phyloP scores from a whole-genome alignment of 2,329 filamentous ascomycete species.

The Cladophialophora immunda region DNA sequence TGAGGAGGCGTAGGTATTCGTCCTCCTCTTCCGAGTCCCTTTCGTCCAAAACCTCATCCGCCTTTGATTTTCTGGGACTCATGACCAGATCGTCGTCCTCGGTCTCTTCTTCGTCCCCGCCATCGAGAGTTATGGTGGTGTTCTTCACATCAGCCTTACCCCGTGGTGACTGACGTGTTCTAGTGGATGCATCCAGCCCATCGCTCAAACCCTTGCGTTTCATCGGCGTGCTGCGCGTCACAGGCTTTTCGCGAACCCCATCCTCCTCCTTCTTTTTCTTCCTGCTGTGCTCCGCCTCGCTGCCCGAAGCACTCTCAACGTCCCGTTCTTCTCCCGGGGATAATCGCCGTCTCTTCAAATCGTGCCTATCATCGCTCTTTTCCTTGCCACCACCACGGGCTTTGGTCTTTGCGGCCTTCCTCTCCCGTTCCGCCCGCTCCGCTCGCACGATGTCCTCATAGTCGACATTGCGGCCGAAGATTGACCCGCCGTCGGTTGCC shows the following conservation, averaged over 20 bases:
- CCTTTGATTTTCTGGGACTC: conserved; percentile 6
- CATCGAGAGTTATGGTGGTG: conserved; percentile 19
- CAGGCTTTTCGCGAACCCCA: conserved; percentile 16
- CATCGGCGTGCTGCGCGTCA: conserved; percentile 32
- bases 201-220: conserved; percentile 18
- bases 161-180: conserved; percentile 6
- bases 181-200: conserved; percentile 17
- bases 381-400: conserved; percentile 41
- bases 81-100: conserved; percentile 33
- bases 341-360: conserved; percentile 46
- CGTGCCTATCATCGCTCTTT: conserved; percentile 39
- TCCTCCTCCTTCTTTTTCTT: conserved; percentile 5
- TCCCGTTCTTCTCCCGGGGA: conserved; percentile 26
- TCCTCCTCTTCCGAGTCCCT: conserved; percentile 43
- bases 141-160: neutral
- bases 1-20: conserved; percentile 54
- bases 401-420: conserved; percentile 40
- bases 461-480: conserved; percentile 60
- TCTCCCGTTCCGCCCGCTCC: conserved; percentile 48
- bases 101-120: conserved; percentile 23
- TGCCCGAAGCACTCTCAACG: conserved; percentile 40
- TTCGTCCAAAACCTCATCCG: conserved; percentile 14
- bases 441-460: conserved; percentile 57
- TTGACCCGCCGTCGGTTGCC: conserved; percentile 46
- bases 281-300: conserved; percentile 38